These are phyloP conservation scores for Halenospora varia DNA, from an alignment of 495 filamentous ascomycete genomes.

Conservation along the genomic window DNA sequence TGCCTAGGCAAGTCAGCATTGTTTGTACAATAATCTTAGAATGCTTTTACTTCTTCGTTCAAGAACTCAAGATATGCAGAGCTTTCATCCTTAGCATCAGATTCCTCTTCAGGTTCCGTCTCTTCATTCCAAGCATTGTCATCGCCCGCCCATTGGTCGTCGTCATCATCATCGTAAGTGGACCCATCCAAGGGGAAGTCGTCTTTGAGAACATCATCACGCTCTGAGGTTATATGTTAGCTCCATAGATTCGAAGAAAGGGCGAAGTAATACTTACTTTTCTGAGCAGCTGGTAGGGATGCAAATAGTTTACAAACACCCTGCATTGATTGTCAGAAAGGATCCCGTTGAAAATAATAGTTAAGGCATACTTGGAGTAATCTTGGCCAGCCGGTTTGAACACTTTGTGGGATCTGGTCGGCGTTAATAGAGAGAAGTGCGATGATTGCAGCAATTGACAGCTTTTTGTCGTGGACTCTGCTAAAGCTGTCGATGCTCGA, in stretches of 20 bases:
- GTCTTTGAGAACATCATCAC: slow-evolving; percentile 89
- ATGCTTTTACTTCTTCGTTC: slow-evolving; percentile 70
- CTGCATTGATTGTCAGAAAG: too few relatives aligned
- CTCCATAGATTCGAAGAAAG: not conserved
- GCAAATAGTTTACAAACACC: slow-evolving; percentile 89
- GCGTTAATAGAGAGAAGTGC: slow-evolving; percentile 71
- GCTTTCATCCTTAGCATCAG: slow-evolving; percentile 81
- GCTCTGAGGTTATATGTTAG: slow-evolving; percentile 42
- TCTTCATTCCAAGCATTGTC: slow-evolving; percentile 70
- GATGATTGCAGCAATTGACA: slow-evolving; percentile 91
- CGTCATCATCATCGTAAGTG: slow-evolving; percentile 71
- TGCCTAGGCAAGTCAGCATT: slow-evolving; percentile 51
- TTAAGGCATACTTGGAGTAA: slow-evolving; percentile 86
- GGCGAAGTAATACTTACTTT: slow-evolving; percentile 51
- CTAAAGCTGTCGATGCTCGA: slow-evolving; percentile 90
- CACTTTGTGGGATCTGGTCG: slow-evolving; percentile 76
- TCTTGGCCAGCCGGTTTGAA: slow-evolving; percentile 96
- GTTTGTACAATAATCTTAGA: not conserved
- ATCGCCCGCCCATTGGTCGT: slow-evolving; percentile 58
- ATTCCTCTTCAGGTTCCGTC: slow-evolving; percentile 47
- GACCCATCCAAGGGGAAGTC: slow-evolving; percentile 69
- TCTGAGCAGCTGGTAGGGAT: slow-evolving; percentile 79
- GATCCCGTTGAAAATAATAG: too few relatives aligned
- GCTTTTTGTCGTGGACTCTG: slow-evolving; percentile 95
- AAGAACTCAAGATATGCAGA: slow-evolving; percentile 94